Evolutionary conservation across 2,329 filamentous ascomycete species (phyloP).

Genomic region (Helminthosporium solani): DNA sequence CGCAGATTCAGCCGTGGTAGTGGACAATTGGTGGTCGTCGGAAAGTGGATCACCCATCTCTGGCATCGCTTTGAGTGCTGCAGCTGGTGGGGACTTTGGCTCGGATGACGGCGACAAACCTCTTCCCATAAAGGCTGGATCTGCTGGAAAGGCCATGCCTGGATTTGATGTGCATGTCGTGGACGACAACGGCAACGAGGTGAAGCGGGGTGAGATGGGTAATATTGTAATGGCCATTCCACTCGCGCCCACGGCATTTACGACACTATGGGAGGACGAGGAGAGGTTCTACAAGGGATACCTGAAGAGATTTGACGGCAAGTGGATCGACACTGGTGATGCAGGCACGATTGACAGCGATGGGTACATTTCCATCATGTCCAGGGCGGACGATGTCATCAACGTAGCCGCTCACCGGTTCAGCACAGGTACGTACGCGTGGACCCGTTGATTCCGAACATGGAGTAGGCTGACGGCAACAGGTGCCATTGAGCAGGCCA

Average conservation of each 20-base stretch:
- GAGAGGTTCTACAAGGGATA: slow-evolving; percentile 85
- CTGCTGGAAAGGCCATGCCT: slow-evolving; percentile 86
- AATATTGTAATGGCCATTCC: slow-evolving; percentile 87
- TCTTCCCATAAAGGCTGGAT: slow-evolving; percentile 73
- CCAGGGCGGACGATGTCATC: slow-evolving; percentile 78
- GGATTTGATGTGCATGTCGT: slow-evolving; percentile 87
- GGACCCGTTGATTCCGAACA: not conserved
- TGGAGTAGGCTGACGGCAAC: slow-evolving; percentile 32
- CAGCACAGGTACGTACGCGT: slow-evolving; percentile 72
- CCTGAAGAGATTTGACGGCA: slow-evolving; percentile 74
- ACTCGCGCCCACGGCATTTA: slow-evolving; percentile 81
- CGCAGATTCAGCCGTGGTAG: slow-evolving; percentile 61
- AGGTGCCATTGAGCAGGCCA: slow-evolving; percentile 89
- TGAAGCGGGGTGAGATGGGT: slow-evolving; percentile 74
- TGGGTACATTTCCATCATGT: slow-evolving; percentile 65
- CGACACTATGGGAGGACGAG: slow-evolving; percentile 82
- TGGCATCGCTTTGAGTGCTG: slow-evolving; percentile 63
- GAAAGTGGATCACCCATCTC: slow-evolving; percentile 70
- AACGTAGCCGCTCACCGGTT: slow-evolving; percentile 94
- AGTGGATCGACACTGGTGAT: slow-evolving; percentile 90
- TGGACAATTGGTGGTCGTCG: slow-evolving; percentile 75
- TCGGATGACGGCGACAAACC: slow-evolving; percentile 49
- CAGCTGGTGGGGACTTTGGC: slow-evolving; percentile 57
- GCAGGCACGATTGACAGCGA: slow-evolving; percentile 81
- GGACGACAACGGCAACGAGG: slow-evolving; percentile 73